Base-by-base conservation (phyloP, 768 basidiomycete species). In the Asterophora parasitica region DNA sequence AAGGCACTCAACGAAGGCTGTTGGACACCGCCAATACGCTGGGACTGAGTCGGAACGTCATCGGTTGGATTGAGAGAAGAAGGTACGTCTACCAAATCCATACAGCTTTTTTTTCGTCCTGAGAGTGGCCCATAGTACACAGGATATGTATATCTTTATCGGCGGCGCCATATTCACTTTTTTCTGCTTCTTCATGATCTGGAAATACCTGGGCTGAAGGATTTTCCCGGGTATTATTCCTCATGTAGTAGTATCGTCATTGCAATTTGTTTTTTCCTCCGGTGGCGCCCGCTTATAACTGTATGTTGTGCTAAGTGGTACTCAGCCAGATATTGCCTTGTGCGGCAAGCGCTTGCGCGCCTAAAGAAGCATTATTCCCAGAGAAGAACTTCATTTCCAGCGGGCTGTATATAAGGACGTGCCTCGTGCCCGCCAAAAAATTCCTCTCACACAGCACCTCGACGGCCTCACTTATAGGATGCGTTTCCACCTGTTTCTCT, bases 51-150 rank as follows among this genome's bases (percentile, higher is more conserved):
- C 77, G 93, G 51, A 80, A 95, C 61, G 94, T 95, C 28, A 97
- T 99, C 65, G 85, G 89, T 6, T 99, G 94, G 92, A 94, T 99
- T 55, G 96, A 99, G 62, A 79, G 84, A 53, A 75, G 96, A 65
- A 96, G 91, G 93, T 92, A 52, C 49, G 81, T 74, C 12, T 30
- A 8, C 17, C 16, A 15, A 10, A 20, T 39, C 19, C 20, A 35
- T 17, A 35, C 44, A 31, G 37, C 12, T 17, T 32, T 1, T 26
- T 33, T 4, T n/a, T 17, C 38, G 36, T 43, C 15, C 37, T 38
- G 20, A 50, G 23, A 60, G 30, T 37, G 30, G 43, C 38, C 15
- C 44, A 19, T 63, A 95, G 94, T 61, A 92, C 86, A 35, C 94
- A 95, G 63, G 95, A 99, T 62, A 91, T 86, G 74, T 94, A 91